phyloP scores from a whole-genome alignment of 352 stramenopile species.

The Albugo laibachii region DNA sequence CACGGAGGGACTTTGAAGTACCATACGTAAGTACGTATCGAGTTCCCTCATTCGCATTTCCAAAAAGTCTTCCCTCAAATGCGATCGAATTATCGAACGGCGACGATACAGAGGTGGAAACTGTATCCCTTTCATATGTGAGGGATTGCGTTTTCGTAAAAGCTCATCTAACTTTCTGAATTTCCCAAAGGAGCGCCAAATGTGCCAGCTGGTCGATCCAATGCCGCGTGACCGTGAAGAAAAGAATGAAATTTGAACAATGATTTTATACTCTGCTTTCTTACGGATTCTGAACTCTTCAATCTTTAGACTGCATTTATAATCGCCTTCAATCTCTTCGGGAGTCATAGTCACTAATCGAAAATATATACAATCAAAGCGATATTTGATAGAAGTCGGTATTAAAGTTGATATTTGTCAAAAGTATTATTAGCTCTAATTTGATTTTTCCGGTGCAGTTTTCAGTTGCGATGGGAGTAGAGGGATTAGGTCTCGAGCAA shows the following conservation, averaged over 20 bases:
- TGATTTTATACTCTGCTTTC: conserved; percentile 69
- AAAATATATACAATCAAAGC: too few species aligned
- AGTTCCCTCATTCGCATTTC: conserved; percentile 37
- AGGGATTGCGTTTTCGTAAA: conserved; percentile 42
- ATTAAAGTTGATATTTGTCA: too few species aligned
- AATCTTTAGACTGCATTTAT: conserved; percentile 30
- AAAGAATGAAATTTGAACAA: conserved; percentile 50
- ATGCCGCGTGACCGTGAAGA: conserved; percentile 41
- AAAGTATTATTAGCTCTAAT: too few species aligned
- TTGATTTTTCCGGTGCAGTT: too few species aligned
- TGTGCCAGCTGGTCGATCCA: conserved; percentile 56
- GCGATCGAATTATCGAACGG: conserved; percentile 35
- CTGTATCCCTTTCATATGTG: conserved; percentile 69
- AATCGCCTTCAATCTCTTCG: conserved; percentile 69
- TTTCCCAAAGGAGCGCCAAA: conserved; percentile 58
- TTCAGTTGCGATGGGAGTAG: too few species aligned
- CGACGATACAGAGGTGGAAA: conserved; percentile 59
- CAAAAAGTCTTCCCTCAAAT: conserved; percentile 46
- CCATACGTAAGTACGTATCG: conserved; percentile 51
- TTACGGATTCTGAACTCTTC: conserved; percentile 56
- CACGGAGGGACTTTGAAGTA: conserved; percentile 32
- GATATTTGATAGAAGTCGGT: too few species aligned
- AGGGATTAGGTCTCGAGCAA: too few species aligned
- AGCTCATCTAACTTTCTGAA: conserved; percentile 72
- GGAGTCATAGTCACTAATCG: conserved; percentile 24